phyloP scores from a whole-genome alignment of 371 early-diverging fungal genomes.

The Phascolomyces articulosus region DNA sequence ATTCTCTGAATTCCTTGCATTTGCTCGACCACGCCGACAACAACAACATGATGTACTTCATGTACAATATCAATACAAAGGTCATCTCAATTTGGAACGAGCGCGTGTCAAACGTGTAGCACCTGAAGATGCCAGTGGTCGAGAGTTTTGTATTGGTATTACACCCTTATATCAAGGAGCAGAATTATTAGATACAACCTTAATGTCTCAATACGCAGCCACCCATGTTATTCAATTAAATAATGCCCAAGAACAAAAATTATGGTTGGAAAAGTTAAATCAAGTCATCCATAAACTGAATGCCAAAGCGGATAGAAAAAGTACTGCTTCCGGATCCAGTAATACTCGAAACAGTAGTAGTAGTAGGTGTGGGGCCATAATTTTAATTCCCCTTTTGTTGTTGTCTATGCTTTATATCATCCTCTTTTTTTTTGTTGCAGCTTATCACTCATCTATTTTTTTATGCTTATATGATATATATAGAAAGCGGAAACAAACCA shows the following conservation, averaged over 20 bases:
- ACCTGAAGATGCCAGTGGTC: conserved; percentile 26
- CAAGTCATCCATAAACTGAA: conserved; percentile 20
- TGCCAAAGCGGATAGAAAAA: not conserved
- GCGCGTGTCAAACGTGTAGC: conserved; percentile 28
- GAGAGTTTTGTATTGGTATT: conserved; percentile 36
- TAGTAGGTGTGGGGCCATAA: not conserved
- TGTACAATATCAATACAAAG: conserved; percentile 34
- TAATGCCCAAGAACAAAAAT: conserved; percentile 23
- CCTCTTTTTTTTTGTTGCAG: too few species aligned
- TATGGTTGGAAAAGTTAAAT: conserved; percentile 30
- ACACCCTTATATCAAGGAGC: conserved; percentile 38
- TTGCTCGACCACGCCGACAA: conserved; percentile 33
- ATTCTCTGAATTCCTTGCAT: conserved; percentile 44
- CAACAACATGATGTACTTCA: conserved; percentile 17
- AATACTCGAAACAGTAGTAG: not conserved
- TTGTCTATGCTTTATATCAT: too few species aligned
- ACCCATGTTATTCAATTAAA: conserved; percentile 27
- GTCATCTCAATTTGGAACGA: conserved; percentile 32
- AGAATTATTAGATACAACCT: conserved; percentile 38
- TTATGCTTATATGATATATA: not conserved
- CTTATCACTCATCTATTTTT: too few species aligned
- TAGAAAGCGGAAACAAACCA: not conserved
- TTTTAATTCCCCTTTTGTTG: too few species aligned
- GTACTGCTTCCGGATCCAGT: not conserved
- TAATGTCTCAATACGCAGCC: conserved; percentile 26